Percentiles rank a stretch among this genome's conserved stretches.
Evolutionary conservation across 2,329 filamentous ascomycete genomes (phyloP).

Genomic region (Fusarium cyanostomum): DNA sequence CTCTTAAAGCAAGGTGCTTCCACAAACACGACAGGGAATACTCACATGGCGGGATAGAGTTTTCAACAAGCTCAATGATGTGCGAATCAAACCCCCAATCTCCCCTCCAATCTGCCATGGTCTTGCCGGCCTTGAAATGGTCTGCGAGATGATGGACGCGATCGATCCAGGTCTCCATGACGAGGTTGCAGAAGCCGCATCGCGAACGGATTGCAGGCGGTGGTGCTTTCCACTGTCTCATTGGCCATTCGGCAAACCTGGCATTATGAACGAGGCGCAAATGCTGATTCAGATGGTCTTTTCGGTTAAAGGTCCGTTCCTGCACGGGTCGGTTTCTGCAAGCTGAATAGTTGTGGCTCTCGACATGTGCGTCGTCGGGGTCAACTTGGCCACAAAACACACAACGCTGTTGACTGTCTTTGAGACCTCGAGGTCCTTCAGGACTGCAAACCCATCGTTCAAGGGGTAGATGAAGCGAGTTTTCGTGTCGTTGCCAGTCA

Average conservation of each 20-base stretch:
- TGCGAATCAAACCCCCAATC: slow-evolving; percentile 54
- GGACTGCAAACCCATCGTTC: slow-evolving; percentile 57
- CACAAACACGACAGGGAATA: no score
- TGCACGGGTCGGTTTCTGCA: slow-evolving; percentile 60
- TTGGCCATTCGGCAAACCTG: slow-evolving; percentile 48
- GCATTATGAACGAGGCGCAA: slow-evolving; percentile 52
- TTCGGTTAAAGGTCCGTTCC: slow-evolving; percentile 57
- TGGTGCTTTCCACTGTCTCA: slow-evolving; percentile 50
- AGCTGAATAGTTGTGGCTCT: slow-evolving; percentile 50
- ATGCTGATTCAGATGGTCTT: slow-evolving; percentile 55
- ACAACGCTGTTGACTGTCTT: slow-evolving; percentile 46
- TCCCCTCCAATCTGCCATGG: slow-evolving; percentile 55
- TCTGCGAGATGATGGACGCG: slow-evolving; percentile 51
- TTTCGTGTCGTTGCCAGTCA: slow-evolving; percentile 61
- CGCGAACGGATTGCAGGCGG: slow-evolving; percentile 50
- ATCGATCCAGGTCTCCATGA: slow-evolving; percentile 50
- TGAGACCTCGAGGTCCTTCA: slow-evolving; percentile 46
- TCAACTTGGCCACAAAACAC: slow-evolving; percentile 50
- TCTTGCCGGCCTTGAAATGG: slow-evolving; percentile 53
- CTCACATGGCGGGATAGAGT: slow-evolving; percentile 54
- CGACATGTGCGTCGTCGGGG: slow-evolving; percentile 47
- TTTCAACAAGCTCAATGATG: slow-evolving; percentile 51
- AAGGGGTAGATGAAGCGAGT: slow-evolving; percentile 55
- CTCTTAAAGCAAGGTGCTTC: no score
- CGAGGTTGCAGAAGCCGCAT: slow-evolving; percentile 53